Conservation (phyloP, 495 filamentous ascomycete species). For the Neurospora sp. region DNA sequence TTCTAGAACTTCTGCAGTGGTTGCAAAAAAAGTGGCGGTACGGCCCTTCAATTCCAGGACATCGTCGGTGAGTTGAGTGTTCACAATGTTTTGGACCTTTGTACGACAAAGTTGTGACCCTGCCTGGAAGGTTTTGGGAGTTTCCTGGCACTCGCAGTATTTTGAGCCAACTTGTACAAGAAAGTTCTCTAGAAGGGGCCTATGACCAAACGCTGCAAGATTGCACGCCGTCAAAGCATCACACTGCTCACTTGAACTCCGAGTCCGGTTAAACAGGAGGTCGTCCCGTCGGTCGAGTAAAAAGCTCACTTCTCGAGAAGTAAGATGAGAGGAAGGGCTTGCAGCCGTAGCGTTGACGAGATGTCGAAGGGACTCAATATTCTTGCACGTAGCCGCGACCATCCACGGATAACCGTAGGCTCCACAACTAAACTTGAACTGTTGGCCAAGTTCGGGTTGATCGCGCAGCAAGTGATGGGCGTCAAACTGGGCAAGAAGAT, state of each 20-base stretch:
- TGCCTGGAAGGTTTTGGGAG: neutral
- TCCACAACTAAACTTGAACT: neutral
- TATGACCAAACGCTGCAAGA: neutral
- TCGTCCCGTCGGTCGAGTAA: too few species aligned
- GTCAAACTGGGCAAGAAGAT: neutral
- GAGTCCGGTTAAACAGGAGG: too few species aligned
- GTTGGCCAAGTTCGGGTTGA: neutral
- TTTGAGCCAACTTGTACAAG: neutral
- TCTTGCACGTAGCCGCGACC: rapidly evolving
- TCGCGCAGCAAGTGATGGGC: neutral
- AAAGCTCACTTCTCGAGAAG: neutral
- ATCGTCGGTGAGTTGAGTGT: neutral
- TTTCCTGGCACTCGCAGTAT: neutral
- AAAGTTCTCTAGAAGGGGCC: neutral
- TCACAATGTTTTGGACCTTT: neutral
- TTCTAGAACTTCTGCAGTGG: neutral
- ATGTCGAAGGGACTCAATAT: neutral
- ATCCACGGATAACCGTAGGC: neutral
- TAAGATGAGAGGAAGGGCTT: neutral
- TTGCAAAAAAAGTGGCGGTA: neutral
- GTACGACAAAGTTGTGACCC: neutral
- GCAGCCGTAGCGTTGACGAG: neutral
- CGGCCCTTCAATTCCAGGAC: too few species aligned
- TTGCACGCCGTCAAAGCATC: neutral
- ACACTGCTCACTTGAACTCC: too few species aligned